These are phyloP conservation scores for Aphanomyces astaci DNA, from an alignment of 352 stramenopile genomes.

Conservation along the genomic window DNA sequence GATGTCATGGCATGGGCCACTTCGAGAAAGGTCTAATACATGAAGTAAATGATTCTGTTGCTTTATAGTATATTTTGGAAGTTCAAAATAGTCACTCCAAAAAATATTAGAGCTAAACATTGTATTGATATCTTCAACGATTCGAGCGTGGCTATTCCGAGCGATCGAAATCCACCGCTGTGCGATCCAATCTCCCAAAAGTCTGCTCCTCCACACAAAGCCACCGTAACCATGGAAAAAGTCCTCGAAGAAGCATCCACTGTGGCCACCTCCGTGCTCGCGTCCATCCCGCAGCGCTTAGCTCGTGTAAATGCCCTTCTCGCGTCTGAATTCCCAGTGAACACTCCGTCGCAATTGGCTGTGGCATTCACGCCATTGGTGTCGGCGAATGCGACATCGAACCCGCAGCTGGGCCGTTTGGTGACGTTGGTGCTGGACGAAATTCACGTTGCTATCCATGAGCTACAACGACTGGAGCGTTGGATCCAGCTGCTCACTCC, in stretches of 20 bases:
- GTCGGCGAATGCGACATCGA: constrained; percentile 1
- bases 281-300: constrained; percentile 10
- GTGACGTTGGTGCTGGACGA: constrained; percentile 43
- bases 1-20: too few relatives aligned
- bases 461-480: constrained; percentile 47
- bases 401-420: constrained; percentile 7
- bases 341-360: constrained; percentile 2
- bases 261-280: constrained; percentile 12
- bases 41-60: too few relatives aligned
- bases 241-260: not conserved
- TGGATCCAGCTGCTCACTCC: constrained; percentile 74
- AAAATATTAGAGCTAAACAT: too few relatives aligned
- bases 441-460: constrained; percentile 37
- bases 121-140: too few relatives aligned
- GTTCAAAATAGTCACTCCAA: too few relatives aligned
- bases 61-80: too few relatives aligned
- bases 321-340: constrained; percentile 2
- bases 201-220: not conserved
- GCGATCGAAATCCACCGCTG: too few relatives aligned
- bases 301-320: constrained; percentile 3
- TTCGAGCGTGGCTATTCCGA: too few relatives aligned
- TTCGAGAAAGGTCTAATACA: too few relatives aligned
- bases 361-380: constrained; percentile 8
- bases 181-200: not conserved
- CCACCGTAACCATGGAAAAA: constrained; percentile 4